These are phyloP conservation scores for Coemansia sp. DNA, from an alignment of 192 early-diverging fungal species.

Conservation along the genomic window DNA sequence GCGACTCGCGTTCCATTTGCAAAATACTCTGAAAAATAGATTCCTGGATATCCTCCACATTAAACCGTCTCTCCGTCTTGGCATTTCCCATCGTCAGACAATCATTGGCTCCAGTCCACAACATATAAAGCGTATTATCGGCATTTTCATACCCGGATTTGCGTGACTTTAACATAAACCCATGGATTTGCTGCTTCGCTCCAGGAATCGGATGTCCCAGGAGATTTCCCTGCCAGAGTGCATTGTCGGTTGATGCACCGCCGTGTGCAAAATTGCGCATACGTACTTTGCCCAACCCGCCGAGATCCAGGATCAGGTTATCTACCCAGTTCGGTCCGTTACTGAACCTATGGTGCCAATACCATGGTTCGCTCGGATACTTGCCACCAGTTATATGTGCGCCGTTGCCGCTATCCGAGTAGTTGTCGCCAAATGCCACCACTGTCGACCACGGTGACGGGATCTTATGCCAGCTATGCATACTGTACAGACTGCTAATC, in stretches of 20 bases:
- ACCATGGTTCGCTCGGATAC: conserved; percentile 50
- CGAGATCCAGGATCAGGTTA: conserved; percentile 48
- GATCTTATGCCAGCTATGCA: conserved; percentile 24
- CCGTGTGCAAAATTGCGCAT: conserved; percentile 58
- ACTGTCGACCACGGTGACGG: conserved; percentile 51
- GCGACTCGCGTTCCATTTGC: conserved; percentile 54
- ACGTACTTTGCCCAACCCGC: conserved; percentile 44
- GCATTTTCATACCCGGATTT: conserved; percentile 27
- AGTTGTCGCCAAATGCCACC: conserved; percentile 50
- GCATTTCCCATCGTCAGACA: conserved; percentile 23
- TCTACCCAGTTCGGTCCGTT: conserved; percentile 57
- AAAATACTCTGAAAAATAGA: conserved; percentile 43
- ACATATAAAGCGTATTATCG: conserved; percentile 44
- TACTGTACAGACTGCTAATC: conserved; percentile 21
- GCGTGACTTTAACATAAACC: conserved; percentile 50
- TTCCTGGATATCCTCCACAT: conserved; percentile 23
- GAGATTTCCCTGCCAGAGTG: conserved; percentile 25
- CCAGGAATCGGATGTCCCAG: conserved; percentile 46
- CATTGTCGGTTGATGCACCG: conserved; percentile 42
- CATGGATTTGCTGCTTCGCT: conserved; percentile 46
- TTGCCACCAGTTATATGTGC: conserved; percentile 51
- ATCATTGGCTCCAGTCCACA: conserved; percentile 53
- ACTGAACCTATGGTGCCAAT: conserved; percentile 53
- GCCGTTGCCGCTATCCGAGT: conserved; percentile 49
- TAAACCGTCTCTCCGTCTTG: conserved; percentile 5